A percentile compares a stretch with the other conserved stretches of the same genome.
Evolutionary conservation across 805 yeast species (phyloP).

Genomic region (Ogataea ganodermae): DNA sequence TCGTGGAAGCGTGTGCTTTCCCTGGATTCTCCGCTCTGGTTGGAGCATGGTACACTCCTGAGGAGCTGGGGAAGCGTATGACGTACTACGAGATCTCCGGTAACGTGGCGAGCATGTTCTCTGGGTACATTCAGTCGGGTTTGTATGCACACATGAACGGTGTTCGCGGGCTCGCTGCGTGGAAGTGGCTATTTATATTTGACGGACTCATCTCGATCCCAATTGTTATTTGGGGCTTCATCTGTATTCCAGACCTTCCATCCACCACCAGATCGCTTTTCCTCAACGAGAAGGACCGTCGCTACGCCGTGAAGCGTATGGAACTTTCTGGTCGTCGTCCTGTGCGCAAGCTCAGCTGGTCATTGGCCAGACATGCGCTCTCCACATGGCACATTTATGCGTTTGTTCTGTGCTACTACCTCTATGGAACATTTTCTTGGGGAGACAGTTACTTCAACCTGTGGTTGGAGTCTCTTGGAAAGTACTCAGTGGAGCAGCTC

Average conservation of each 20-base stretch:
- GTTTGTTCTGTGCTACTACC: constrained; percentile 25
- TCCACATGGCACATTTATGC: constrained; percentile 49
- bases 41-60: constrained; percentile 43
- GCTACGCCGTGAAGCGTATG: constrained; percentile 21
- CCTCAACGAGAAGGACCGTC: constrained; percentile 20
- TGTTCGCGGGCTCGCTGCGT: constrained; percentile 54
- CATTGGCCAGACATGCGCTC: constrained; percentile 41
- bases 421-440: constrained; percentile 15
- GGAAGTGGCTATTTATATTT: constrained; percentile 74
- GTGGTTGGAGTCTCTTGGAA: constrained; percentile 47
- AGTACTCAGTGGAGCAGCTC: constrained; percentile 45
- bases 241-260: constrained; percentile 59
- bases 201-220: constrained; percentile 61
- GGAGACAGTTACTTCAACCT: constrained; percentile 22
- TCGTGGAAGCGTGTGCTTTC: constrained; percentile 44
- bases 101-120: constrained; percentile 45
- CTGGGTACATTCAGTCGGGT: constrained; percentile 63
- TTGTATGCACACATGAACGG: constrained; percentile 51
- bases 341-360: constrained; percentile 35
- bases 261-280: constrained; percentile 20
- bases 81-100: constrained; percentile 41
- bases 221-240: constrained; percentile 58
- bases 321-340: constrained; percentile 40
- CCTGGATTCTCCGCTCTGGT: constrained; percentile 41
- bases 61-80: constrained; percentile 44